Base-by-base conservation (phyloP, 257 asterid species). In the Mentha longifolia region DNA sequence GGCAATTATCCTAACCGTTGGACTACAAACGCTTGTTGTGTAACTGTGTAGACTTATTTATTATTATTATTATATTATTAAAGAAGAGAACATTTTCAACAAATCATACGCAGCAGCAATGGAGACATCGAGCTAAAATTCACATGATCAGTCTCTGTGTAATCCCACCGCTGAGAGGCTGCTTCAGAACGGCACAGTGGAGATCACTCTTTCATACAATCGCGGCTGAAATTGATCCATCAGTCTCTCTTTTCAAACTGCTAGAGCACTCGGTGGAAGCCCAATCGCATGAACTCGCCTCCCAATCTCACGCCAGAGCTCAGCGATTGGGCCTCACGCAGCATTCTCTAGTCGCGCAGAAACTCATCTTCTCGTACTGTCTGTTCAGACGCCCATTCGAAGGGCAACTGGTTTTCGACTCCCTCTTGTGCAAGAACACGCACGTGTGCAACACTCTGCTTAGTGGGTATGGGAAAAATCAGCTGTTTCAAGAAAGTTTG, bases 1-100 rank as follows among this genome's bases (percentile, higher is more conserved):
- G 82, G 98, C 96, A 92, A 95, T 89, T 95, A 95, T 92, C 98
- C 96, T 35, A 35, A 35, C 88, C 90, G 90, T 91, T 89, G 95
- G 96, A 91, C 97, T 89, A 89, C 96, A 91, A 71, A 90, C 88
- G 90, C 71, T 60, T 15, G 52, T 0, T 11, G 49, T 1, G 6
- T 2, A 1, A 1, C 1, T 2, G 2, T 8, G 12, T 0, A 7
- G 2, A 1, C 11, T 0, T 41, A 6, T 2, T 41, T 8, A 41
- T 41, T 28, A 28, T 41, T 8, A 41, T 41, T 28, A 28, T 1
- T 28, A 28, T 28, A 28, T 28, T 1, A 2, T 22, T 22, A 28
- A 28, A 28, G 2, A 28, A 28, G 31, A 28, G 31, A 22, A 22
- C 25, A 22, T 22, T 22, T 22, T 22, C 25, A 22, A 37, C 1